Evolutionary conservation across 1,139 yeast genomes (phyloP).

Genomic region (Pichia sp.): DNA sequence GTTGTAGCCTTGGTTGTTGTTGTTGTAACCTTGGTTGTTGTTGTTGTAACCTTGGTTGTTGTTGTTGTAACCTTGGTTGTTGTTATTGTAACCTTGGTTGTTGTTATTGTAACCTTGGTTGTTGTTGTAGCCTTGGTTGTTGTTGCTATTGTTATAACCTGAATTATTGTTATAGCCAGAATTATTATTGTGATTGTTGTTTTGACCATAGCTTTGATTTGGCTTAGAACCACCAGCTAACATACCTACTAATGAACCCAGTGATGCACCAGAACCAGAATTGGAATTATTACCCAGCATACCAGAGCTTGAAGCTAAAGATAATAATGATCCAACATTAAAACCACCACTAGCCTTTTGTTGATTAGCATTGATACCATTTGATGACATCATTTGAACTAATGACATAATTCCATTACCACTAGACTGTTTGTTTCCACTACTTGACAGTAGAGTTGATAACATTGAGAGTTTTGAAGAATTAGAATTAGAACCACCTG

Average conservation of each 20-base stretch:
- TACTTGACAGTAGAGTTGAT: constrained; percentile 19
- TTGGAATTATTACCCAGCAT: constrained; percentile 8
- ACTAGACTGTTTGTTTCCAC: constrained; percentile 7
- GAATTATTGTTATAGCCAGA: not conserved
- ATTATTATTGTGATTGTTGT: not conserved
- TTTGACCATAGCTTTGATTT: not conserved
- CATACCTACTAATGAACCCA: constrained; percentile 9
- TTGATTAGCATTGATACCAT: constrained; percentile 22
- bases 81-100: constrained; percentile 6
- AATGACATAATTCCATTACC: constrained; percentile 21
- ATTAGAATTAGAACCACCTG: constrained; percentile 21
- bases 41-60: constrained; percentile 1
- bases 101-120: constrained; percentile 1
- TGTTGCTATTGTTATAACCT: constrained; percentile 4
- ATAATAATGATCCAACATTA: constrained; percentile 21
- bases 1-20: not conserved
- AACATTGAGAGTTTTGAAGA: constrained; percentile 23
- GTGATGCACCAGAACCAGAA: not conserved
- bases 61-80: constrained; percentile 4
- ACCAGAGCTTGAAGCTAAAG: constrained; percentile 14
- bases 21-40: not conserved
- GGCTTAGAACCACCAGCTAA: constrained; percentile 13
- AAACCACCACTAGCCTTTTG: constrained; percentile 25
- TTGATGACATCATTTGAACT: constrained; percentile 20
- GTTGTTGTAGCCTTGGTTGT: not conserved